Evolutionary conservation across 495 filamentous ascomycete species (phyloP).

Genomic region (Talaromyces adpressus): DNA sequence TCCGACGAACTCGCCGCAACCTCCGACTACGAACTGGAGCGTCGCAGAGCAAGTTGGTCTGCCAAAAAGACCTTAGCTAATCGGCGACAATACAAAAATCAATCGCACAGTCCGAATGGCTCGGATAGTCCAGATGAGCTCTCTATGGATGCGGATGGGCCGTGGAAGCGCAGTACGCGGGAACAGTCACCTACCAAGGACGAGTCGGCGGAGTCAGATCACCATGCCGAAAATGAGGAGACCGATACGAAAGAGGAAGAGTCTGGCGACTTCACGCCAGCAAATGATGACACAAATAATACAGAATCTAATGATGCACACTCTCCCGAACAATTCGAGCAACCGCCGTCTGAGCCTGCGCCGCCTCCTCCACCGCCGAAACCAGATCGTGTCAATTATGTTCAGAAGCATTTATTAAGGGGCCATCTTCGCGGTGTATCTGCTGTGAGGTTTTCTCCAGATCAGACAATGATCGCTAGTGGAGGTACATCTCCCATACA

Average conservation of each 20-base stretch:
- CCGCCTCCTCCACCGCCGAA: slow-evolving; percentile 36
- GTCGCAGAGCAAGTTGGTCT: slow-evolving; percentile 33
- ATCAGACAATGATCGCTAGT: slow-evolving; percentile 83
- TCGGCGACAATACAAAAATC: slow-evolving; percentile 25
- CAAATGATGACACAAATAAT: not conserved
- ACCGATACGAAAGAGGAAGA: slow-evolving; percentile 9
- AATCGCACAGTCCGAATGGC: slow-evolving; percentile 23
- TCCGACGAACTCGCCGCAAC: slow-evolving; percentile 45
- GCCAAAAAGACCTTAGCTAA: slow-evolving; percentile 27
- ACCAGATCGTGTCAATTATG: slow-evolving; percentile 49
- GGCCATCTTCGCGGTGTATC: slow-evolving; percentile 76
- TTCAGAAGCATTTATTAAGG: slow-evolving; percentile 53
- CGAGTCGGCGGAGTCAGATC: slow-evolving; percentile 4
- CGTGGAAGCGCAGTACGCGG: slow-evolving; percentile 27
- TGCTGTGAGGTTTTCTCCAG: slow-evolving; percentile 84
- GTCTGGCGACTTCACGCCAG: not conserved
- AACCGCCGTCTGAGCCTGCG: slow-evolving; percentile 16
- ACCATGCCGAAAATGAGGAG: slow-evolving; percentile 10
- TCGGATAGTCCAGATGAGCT: slow-evolving; percentile 43
- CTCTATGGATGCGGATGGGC: slow-evolving; percentile 31
- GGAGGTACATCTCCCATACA: slow-evolving; percentile 47
- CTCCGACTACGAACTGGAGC: slow-evolving; percentile 35
- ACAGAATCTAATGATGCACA: slow-evolving; percentile 7
- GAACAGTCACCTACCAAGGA: slow-evolving; percentile 9
- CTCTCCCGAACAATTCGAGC: slow-evolving; percentile 3